Conservation (phyloP, 257 asterid species). For the Echium plantagineum region DNA sequence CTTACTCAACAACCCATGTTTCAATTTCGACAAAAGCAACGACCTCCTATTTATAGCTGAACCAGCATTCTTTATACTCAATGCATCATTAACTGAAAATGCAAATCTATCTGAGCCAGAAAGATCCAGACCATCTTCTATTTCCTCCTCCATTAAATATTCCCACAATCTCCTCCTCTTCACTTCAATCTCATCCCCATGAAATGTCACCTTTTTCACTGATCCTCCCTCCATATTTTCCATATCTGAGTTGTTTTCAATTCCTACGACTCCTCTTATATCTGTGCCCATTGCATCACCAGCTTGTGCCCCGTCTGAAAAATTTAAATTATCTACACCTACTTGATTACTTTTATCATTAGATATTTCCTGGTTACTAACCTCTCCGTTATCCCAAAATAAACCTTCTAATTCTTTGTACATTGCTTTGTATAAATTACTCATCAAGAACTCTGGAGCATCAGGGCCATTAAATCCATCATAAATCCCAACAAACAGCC, state of each 20-base stretch:
- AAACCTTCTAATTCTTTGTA: conserved; percentile 18
- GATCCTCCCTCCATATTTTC: conserved; percentile 6
- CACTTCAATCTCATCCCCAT: conserved; percentile 13
- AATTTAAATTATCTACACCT: not conserved
- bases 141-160: conserved; percentile 16
- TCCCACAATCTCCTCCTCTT: conserved; percentile 25
- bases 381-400: conserved; percentile 19
- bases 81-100: conserved; percentile 24
- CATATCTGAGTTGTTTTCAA: conserved; percentile 21
- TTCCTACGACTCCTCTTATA: conserved; percentile 22
- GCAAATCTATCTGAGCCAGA: conserved; percentile 26
- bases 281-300: conserved; percentile 12
- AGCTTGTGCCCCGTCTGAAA: not conserved
- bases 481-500: conserved; percentile 21
- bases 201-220: conserved; percentile 17
- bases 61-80: conserved; percentile 18
- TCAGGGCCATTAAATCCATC: conserved; percentile 24
- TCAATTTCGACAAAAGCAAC: conserved; percentile 16
- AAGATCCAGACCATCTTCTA: conserved; percentile 22
- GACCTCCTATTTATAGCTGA: conserved; percentile 19
- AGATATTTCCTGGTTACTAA: not conserved
- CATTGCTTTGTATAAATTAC: conserved; percentile 19
- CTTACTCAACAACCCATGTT: conserved; percentile 19
- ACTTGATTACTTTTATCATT: not conserved
- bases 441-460: conserved; percentile 22